Evolutionary conservation across 495 filamentous ascomycete genomes (phyloP), one percentile per base, ranked within the genome.

Genomic region (Penicillium steckii): DNA sequence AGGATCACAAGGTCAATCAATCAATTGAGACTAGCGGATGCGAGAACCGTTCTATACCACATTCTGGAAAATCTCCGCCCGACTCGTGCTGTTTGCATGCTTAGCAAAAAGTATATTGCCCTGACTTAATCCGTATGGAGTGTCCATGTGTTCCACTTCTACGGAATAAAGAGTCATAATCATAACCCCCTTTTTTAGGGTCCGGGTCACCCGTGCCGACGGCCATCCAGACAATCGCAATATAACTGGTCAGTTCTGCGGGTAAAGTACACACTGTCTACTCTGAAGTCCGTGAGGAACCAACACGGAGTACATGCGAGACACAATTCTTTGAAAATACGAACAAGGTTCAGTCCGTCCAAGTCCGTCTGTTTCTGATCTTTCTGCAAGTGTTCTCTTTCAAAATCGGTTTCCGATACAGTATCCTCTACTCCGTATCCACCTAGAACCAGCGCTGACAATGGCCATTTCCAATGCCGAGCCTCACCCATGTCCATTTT

Each of bases 11-110:
- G 32, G 15, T 6, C 24, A 12, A 15, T n/a, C 12, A 17, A 27
- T 5, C 32, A 15, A 13, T 10, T 18, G 29, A 35, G 32, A 46
- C 42, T 58, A 64, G 48, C 29, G 61, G 44, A 53, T 41, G 27
- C 44, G 17, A 46, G 51, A 33, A 7, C 30, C 40, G 53, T 56
- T 53, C 62, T 63, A 63, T 53, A 43, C 62, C 60, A 37, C 35
- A 57, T 63, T 60, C 56, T 58, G 62, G 48, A 66, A 66, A 53
- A 57, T 35, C 60, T 61, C 62, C 62, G 62, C 17, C 27, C 32
- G 7, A 13, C 44, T 50, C 29, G 44, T 27, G 47, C 15, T 44
- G 24, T 25, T 35, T 33, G 23, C 50, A 21, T 43, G 44, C 38
- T 41, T 56, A 55, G 53, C 29, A 17, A 40, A 57, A 62, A 65